phyloP scores from a whole-genome alignment of 768 basidiomycete genomes.

The Mrakia blollopis region DNA sequence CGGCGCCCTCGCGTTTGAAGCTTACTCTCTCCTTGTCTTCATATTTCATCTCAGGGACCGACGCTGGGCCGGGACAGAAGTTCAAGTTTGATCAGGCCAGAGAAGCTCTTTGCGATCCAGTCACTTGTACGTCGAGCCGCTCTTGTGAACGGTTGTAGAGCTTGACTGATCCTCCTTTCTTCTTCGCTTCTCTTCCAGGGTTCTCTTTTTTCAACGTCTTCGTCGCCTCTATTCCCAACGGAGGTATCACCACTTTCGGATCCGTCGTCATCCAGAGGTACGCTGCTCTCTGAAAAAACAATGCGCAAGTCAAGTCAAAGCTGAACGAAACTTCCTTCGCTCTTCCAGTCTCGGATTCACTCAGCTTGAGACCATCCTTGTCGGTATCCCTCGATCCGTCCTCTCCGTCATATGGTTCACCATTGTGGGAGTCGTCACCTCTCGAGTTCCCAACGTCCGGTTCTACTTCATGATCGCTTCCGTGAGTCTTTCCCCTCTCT shows the following conservation, averaged over 20 bases:
- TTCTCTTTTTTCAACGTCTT: conserved; percentile 24
- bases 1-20: no score
- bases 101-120: conserved; percentile 35
- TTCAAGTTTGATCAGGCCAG: conserved; percentile 36
- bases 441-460: not conserved
- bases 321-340: no score
- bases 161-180: no score
- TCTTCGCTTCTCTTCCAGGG: conserved; percentile 32
- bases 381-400: not conserved
- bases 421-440: not conserved
- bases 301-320: no score
- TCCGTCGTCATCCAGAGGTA: conserved; percentile 17
- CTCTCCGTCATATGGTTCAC: conserved; percentile 11
- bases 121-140: conserved; percentile 20
- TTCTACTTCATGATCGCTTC: conserved; percentile 10
- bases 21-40: no score
- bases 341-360: conserved; percentile 18
- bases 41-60: conserved; percentile 20
- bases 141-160: no score
- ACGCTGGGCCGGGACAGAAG: conserved; percentile 29
- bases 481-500: no score
- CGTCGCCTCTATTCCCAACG: conserved; percentile 36
- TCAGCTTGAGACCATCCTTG: not conserved
- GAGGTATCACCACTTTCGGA: conserved; percentile 32
- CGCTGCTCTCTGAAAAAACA: no score